Evolutionary conservation across 2,329 filamentous ascomycete genomes (phyloP).

Genomic region (Cercospora canescens): DNA sequence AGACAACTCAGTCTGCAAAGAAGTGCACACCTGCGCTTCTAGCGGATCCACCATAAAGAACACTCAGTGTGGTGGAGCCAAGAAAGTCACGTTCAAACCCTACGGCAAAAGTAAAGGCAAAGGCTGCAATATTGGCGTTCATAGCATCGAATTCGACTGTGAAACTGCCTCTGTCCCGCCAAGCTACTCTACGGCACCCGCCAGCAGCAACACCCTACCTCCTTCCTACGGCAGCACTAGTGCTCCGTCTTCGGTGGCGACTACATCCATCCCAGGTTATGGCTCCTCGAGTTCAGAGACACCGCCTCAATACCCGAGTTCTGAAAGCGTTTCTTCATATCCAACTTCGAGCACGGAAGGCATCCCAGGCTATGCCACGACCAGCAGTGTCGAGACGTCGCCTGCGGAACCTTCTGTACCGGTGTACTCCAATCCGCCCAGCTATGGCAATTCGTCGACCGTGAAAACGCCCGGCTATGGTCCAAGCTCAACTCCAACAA

Average conservation of each 20-base stretch:
- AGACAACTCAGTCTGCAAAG: conserved; percentile 79
- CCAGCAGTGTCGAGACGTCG: conserved; percentile 24
- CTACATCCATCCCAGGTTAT: conserved; percentile 11
- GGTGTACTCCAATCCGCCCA: conserved; percentile 5
- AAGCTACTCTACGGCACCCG: conserved; percentile 31
- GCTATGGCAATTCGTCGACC: conserved; percentile 15
- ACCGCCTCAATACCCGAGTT: conserved; percentile 5
- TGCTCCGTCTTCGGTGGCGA: conserved; percentile 20
- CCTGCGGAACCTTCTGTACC: conserved; percentile 11
- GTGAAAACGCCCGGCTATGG: conserved; percentile 15
- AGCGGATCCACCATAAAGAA: conserved; percentile 73
- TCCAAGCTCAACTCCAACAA: conserved; percentile 34
- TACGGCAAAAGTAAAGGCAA: conserved; percentile 32
- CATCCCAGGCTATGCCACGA: conserved; percentile 13
- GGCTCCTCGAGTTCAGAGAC: conserved; percentile 18
- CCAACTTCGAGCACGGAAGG: conserved; percentile 5
- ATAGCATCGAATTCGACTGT: conserved; percentile 76
- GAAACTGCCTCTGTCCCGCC: conserved; percentile 35
- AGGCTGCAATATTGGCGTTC: conserved; percentile 69
- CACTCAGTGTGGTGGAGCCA: conserved; percentile 89
- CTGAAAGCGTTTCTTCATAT: conserved; percentile 20
- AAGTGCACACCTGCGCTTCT: conserved; percentile 66
- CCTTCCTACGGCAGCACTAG: conserved; percentile 25
- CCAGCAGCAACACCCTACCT: conserved; percentile 17
- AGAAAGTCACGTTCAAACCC: conserved; percentile 69